Conservation (phyloP, 352 stramenopile genomes). For the Globisporangium lucens region DNA sequence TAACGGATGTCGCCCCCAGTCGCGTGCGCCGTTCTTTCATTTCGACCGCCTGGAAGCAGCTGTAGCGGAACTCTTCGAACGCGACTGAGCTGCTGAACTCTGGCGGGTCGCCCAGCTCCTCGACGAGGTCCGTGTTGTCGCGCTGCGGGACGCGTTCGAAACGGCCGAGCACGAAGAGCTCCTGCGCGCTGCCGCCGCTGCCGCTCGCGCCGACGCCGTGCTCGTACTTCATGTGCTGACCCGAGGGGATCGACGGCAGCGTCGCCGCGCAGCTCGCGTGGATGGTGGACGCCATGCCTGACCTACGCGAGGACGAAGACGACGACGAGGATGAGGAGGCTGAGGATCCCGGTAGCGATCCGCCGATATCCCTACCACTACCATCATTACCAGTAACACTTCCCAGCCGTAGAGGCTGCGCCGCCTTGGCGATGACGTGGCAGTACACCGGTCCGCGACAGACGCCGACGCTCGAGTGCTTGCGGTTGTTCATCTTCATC, state of each 20-base stretch:
- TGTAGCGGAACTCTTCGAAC: constrained; percentile 78
- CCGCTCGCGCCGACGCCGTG: constrained; percentile 33
- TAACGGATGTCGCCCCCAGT: constrained; percentile 9
- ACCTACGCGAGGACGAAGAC: background rate
- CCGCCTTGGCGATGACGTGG: constrained; percentile 48
- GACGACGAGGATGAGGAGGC: background rate
- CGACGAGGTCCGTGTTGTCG: constrained; percentile 43
- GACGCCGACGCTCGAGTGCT: constrained; percentile 81
- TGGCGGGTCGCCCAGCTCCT: constrained; percentile 41
- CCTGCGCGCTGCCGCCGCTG: constrained; percentile 38
- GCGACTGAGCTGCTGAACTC: constrained; percentile 37
- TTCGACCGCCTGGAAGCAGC: constrained; percentile 78
- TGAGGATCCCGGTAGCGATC: background rate
- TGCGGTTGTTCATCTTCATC: constrained; percentile 89
- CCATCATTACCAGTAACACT: background rate
- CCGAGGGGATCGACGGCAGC: constrained; percentile 5
- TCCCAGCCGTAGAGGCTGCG: background rate
- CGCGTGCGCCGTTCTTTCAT: constrained; percentile 66
- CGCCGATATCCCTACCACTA: background rate
- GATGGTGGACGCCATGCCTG: background rate
- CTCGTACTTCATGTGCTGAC: constrained; percentile 69
- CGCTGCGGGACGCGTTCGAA: constrained; percentile 79
- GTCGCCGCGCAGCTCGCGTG: background rate
- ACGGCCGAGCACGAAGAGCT: constrained; percentile 72
- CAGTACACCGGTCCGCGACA: constrained; percentile 81